phyloP scores from a whole-genome alignment of 2,329 filamentous ascomycete genomes.

The Passalora sequoiae region DNA sequence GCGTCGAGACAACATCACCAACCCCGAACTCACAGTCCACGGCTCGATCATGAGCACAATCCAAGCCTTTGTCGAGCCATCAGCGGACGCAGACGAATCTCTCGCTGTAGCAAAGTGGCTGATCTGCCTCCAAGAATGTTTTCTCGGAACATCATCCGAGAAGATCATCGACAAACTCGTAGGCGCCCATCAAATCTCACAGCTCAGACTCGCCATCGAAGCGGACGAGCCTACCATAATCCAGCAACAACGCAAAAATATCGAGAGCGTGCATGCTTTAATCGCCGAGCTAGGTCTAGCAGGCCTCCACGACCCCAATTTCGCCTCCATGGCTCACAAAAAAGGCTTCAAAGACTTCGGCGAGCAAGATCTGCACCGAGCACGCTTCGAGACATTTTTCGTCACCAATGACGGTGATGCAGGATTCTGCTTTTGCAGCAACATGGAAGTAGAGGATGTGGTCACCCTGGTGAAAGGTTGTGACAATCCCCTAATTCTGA shows the following conservation, averaged over 20 bases:
- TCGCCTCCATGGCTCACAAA: neutral
- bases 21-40: slow-evolving; percentile 2
- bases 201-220: neutral
- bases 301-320: neutral
- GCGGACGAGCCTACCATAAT: neutral
- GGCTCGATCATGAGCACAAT: neutral
- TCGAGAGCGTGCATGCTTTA: neutral
- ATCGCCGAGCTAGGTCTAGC: slow-evolving; percentile 1
- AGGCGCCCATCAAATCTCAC: neutral
- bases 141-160: neutral
- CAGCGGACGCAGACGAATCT: neutral
- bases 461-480: slow-evolving; percentile 1
- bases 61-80: slow-evolving; percentile 1
- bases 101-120: slow-evolving; percentile 2
- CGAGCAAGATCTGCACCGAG: neutral
- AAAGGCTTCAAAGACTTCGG: slow-evolving; percentile 4
- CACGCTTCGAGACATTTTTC: slow-evolving; percentile 3
- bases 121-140: slow-evolving; percentile 1
- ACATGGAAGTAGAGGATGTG: slow-evolving; percentile 4
- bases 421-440: slow-evolving; percentile 1
- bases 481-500: neutral
- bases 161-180: slow-evolving; percentile 6
- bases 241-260: slow-evolving; percentile 1
- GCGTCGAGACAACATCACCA: slow-evolving; percentile 1
- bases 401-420: neutral